Conservation (phyloP, 495 filamentous ascomycete genomes). For the Neurospora sp. region DNA sequence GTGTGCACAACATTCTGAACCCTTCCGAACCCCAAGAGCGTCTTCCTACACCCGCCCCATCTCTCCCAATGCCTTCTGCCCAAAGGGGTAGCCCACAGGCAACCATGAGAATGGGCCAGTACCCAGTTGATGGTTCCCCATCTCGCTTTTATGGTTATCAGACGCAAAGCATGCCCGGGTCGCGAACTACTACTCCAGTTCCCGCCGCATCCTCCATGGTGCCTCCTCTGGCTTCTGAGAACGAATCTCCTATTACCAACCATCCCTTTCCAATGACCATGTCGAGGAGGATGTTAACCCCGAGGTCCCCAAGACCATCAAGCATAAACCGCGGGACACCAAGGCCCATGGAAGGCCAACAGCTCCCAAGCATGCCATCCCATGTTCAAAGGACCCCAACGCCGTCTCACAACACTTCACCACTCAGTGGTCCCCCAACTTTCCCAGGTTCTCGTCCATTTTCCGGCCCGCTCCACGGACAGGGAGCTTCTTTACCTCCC, state of each 20-base stretch:
- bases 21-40: constrained; percentile 26
- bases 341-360: constrained; percentile 35
- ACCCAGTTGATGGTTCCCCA: constrained; percentile 22
- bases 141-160: constrained; percentile 20
- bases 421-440: constrained; percentile 23
- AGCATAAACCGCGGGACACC: constrained; percentile 36
- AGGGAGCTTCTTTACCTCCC: constrained; percentile 17
- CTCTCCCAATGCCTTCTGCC: constrained; percentile 7
- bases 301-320: constrained; percentile 49
- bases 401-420: constrained; percentile 16
- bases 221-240: constrained; percentile 21
- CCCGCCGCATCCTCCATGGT: constrained; percentile 16
- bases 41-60: constrained; percentile 10
- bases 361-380: constrained; percentile 26
- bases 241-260: constrained; percentile 31
- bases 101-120: constrained; percentile 18
- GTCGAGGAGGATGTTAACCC: constrained; percentile 49
- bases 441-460: constrained; percentile 24
- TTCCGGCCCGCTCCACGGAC: constrained; percentile 13
- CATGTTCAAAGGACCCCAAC: constrained; percentile 22
- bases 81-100: constrained; percentile 7
- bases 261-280: constrained; percentile 27
- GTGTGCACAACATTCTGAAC: constrained; percentile 44
- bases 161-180: constrained; percentile 14
- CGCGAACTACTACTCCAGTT: background rate